Base-by-base conservation (phyloP, 768 basidiomycete species). In the Tulasnella sp. region DNA sequence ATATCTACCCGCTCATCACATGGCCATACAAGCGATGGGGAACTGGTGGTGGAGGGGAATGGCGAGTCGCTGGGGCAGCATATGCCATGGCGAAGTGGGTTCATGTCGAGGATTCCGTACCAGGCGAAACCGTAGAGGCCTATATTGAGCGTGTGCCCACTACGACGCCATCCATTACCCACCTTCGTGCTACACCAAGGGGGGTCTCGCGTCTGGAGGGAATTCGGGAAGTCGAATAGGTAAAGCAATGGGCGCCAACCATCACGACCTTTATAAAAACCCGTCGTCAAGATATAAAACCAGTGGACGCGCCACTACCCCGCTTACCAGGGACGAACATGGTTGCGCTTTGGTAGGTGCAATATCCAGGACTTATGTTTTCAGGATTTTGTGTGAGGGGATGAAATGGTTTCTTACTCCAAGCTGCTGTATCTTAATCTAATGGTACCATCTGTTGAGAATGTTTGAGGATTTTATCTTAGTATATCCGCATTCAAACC, bases 21-120 rank as follows among this genome's bases (percentile, higher is more conserved):
- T 91, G 87, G 88, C 70, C 91, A 3, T 88, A 80, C 70, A 81
- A 65, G 68, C 80, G 82, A 3, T 85, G 86, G 70, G 77, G 83
- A 65, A 67, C 74, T 4, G 73, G 71, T 0, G 87, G 88, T 7
- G 88, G 88, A 4, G 89, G 85, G 0, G 71, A 73, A 10, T 91
- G 88, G 88, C 34, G 42, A 24, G 43, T 58, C 45, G 9, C 55
- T 21, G 55, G 55, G 27, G 48, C 42, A 19, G 55, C 55, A 10
- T 58, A 45, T 42, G 55, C 55, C 8, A 24, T 58, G 15, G 24
- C 34, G 23, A 24, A 32, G 15, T 53, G 51, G 56, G 66, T 56
- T n/a, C 60, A 60, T 42, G 43, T 51, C 23, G 44, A 51, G 44
- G 64, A 61, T 27, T 58, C 64, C 9, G 30, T 54, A 2, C 54